Percentiles rank a stretch among this genome's conserved stretches.
Conservation (phyloP, 1,284 basidiomycete genomes). For the Cryptococcus sp. region DNA sequence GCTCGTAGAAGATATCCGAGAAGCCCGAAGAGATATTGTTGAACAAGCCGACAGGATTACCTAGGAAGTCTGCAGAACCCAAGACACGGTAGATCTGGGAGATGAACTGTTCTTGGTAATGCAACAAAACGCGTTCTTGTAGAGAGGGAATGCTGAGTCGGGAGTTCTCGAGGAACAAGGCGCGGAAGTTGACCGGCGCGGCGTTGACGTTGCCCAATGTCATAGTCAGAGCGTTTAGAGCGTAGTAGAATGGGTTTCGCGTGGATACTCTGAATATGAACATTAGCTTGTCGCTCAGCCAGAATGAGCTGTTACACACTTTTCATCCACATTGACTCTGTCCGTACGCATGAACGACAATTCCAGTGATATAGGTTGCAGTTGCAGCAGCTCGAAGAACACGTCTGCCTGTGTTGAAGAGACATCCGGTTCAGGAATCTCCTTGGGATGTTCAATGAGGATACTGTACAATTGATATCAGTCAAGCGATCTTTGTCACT, state of each 20-base stretch:
- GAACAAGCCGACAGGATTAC: conserved; percentile 87
- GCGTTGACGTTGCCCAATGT: conserved; percentile 96
- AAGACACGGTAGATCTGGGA: conserved; percentile 94
- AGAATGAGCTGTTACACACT: conserved; percentile 60
- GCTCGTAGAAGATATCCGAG: conserved; percentile 98
- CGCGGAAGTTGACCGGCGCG: conserved; percentile 93
- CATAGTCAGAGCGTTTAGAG: conserved; percentile 95
- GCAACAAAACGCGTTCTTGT: conserved; percentile 80
- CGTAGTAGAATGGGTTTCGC: conserved; percentile 88
- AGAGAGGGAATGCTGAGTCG: conserved; percentile 83
- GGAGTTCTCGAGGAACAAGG: conserved; percentile 92
- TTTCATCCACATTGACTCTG: conserved; percentile 86
- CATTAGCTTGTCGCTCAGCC: background rate
- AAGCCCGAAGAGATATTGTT: conserved; percentile 99
- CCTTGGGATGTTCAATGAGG: conserved; percentile 72
- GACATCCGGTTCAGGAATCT: conserved; percentile 75
- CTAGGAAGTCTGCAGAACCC: conserved; percentile 89
- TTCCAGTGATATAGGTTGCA: conserved; percentile 91
- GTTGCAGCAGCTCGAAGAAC: conserved; percentile 96
- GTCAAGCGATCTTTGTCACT: background rate
- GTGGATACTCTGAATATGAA: conserved; percentile 66
- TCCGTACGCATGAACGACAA: conserved; percentile 98
- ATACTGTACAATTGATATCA: conserved; percentile 58
- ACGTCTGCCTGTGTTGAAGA: conserved; percentile 71
- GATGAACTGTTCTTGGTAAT: conserved; percentile 92